phyloP scores from a whole-genome alignment of 345 rosid genomes.

The Camelina neglecta region DNA sequence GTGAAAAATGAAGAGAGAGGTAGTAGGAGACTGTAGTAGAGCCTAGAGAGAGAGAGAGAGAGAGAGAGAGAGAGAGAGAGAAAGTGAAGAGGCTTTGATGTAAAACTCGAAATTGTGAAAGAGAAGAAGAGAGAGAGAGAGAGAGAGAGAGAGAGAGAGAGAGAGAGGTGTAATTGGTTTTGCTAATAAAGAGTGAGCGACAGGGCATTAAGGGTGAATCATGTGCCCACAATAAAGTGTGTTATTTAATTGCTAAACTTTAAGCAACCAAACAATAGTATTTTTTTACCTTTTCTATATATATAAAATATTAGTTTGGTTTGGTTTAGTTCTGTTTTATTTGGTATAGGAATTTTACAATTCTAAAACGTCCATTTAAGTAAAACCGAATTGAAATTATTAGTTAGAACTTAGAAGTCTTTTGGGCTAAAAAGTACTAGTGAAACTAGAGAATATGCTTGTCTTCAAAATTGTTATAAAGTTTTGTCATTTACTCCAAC shows the following conservation, averaged over 20 bases:
- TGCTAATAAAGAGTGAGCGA: conserved; percentile 38
- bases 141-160: not conserved
- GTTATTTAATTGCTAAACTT: conserved; percentile 29
- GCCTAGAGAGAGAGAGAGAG: conserved; percentile 5
- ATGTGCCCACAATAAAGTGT: conserved; percentile 38
- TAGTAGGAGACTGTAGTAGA: conserved; percentile 25
- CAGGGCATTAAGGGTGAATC: conserved; percentile 45
- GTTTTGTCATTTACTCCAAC: not conserved
- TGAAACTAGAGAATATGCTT: not conserved
- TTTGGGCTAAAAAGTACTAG: not conserved
- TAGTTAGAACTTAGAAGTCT: not conserved
- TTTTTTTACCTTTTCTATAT: too few species aligned
- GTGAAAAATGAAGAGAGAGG: conserved; percentile 28
- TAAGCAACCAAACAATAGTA: conserved; percentile 32
- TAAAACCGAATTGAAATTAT: not conserved
- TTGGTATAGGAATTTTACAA: not conserved
- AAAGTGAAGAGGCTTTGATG: conserved; percentile 24
- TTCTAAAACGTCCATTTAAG: conserved; percentile 3
- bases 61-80: conserved; percentile 16
- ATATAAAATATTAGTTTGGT: not conserved
- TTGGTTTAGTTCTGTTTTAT: conserved; percentile 6
- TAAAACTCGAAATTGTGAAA: conserved; percentile 30
- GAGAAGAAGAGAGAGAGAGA: not conserved
- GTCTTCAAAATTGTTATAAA: not conserved
- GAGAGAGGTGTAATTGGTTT: conserved; percentile 15